These are phyloP conservation scores for Cudoniella acicularis DNA, from an alignment of 495 filamentous ascomycete species.

Conservation along the genomic window DNA sequence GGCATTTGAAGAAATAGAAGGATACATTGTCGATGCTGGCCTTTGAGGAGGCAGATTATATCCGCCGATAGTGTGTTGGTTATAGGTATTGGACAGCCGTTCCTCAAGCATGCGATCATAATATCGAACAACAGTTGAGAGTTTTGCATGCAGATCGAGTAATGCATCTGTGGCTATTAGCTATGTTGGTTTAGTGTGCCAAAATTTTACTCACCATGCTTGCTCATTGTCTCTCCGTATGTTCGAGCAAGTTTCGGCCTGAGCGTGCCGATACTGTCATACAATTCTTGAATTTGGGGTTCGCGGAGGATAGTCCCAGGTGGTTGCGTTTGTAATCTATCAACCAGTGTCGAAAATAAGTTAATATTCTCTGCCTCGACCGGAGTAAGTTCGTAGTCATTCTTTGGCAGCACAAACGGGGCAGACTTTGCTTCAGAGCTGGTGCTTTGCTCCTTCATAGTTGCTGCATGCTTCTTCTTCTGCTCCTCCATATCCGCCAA, in stretches of 20 bases:
- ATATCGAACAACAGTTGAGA: conserved; percentile 96
- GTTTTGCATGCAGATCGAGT: conserved; percentile 88
- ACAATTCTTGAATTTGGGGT: conserved; percentile 96
- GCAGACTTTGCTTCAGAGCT: conserved; percentile 37
- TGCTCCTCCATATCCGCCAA: conserved; percentile 97
- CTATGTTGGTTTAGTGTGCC: neutral
- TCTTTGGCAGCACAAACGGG: conserved; percentile 61
- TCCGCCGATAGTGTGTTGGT: conserved; percentile 64
- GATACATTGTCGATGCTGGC: conserved; percentile 63
- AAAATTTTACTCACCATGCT: conserved; percentile 74
- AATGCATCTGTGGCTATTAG: conserved; percentile 65
- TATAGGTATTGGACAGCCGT: conserved; percentile 86
- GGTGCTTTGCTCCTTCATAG: conserved; percentile 68
- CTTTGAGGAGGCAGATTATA: conserved; percentile 47
- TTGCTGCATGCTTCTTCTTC: conserved; percentile 81
- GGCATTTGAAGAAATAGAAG: conserved; percentile 53
- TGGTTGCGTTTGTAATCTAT: conserved; percentile 90
- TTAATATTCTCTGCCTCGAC: conserved; percentile 98
- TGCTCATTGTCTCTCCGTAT: conserved; percentile 99
- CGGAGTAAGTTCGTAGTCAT: conserved; percentile 90
- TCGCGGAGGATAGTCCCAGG: conserved; percentile 93
- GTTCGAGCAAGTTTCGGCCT: conserved; percentile 92
- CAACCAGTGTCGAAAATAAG: conserved; percentile 90
- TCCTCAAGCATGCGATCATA: conserved; percentile 99
- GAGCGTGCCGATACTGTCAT: conserved; percentile 90